phyloP scores from a whole-genome alignment of 768 basidiomycete species.

The Phanerochaete carnosa region DNA sequence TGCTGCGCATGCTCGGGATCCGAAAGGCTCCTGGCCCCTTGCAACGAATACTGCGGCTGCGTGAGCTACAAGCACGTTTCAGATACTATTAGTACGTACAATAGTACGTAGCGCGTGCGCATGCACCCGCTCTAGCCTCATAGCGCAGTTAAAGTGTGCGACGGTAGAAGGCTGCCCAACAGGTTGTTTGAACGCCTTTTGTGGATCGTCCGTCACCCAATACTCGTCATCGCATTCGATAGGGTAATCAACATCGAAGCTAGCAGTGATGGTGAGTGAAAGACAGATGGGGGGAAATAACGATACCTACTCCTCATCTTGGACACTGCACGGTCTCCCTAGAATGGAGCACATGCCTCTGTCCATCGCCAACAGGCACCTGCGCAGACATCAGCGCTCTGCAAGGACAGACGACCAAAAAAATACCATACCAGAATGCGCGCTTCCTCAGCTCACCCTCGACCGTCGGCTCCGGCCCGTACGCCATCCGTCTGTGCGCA shows the following conservation, averaged over 20 bases:
- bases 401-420: background rate
- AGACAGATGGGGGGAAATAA: slow-evolving; percentile 3
- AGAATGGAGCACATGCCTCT: slow-evolving; percentile 40
- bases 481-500: slow-evolving; percentile 45
- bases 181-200: slow-evolving; percentile 60
- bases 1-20: slow-evolving; percentile 41
- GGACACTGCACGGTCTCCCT: slow-evolving; percentile 63
- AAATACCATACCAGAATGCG: slow-evolving; percentile 9
- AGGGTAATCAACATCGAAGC: slow-evolving; percentile 61
- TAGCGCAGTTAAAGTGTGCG: slow-evolving; percentile 50
- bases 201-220: slow-evolving; percentile 58
- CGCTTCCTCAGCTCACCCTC: slow-evolving; percentile 13
- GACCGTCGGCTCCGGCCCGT: slow-evolving; percentile 4
- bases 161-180: slow-evolving; percentile 49
- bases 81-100: background rate
- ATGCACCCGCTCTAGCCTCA: slow-evolving; percentile 58
- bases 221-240: slow-evolving; percentile 74
- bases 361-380: slow-evolving; percentile 35
- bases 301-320: slow-evolving; percentile 63
- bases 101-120: slow-evolving; percentile 52
- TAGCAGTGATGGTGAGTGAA: slow-evolving; percentile 20
- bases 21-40: slow-evolving; percentile 34
- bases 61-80: background rate
- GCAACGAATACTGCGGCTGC: slow-evolving; percentile 39
- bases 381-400: background rate